Conservation (phyloP, 352 stramenopile genomes). For the Globisporangium canariense region DNA sequence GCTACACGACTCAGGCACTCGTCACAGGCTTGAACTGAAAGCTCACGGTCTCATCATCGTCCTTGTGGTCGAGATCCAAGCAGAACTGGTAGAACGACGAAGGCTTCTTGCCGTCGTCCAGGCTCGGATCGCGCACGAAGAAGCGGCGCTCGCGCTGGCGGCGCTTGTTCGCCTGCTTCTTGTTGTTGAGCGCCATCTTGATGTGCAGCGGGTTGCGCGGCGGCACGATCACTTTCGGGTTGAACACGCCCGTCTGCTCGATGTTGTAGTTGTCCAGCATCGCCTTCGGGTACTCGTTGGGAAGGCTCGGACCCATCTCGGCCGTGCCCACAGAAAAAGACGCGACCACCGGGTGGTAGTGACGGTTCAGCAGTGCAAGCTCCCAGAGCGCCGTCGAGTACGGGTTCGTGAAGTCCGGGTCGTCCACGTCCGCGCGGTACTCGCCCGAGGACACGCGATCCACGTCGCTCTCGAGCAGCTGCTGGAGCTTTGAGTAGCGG, state of each 20-base stretch:
- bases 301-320: constrained; percentile 50
- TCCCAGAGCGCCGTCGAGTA: constrained; percentile 94
- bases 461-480: constrained; percentile 95
- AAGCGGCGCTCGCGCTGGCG: constrained; percentile 60
- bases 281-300: constrained; percentile 60
- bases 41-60: neutral
- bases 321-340: constrained; percentile 64
- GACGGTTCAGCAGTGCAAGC: constrained; percentile 82
- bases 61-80: constrained; percentile 23
- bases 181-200: constrained; percentile 51
- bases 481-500: constrained; percentile 91
- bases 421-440: constrained; percentile 89
- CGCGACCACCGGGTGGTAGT: constrained; percentile 82
- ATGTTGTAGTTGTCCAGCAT: constrained; percentile 68
- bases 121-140: constrained; percentile 57
- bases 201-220: constrained; percentile 63
- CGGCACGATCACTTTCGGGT: constrained; percentile 58
- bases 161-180: constrained; percentile 33
- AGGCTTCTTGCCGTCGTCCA: constrained; percentile 26
- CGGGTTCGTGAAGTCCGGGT: constrained; percentile 95
- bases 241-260: constrained; percentile 36
- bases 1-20: constrained; percentile 3
- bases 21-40: constrained; percentile 20
- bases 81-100: constrained; percentile 39
- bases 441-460: constrained; percentile 93